A percentile compares a stretch with the other conserved stretches of the same genome.
These are phyloP conservation scores for Pelomyxa schiedti DNA, from an alignment of 78 protist genomes.

Conservation along the genomic window DNA sequence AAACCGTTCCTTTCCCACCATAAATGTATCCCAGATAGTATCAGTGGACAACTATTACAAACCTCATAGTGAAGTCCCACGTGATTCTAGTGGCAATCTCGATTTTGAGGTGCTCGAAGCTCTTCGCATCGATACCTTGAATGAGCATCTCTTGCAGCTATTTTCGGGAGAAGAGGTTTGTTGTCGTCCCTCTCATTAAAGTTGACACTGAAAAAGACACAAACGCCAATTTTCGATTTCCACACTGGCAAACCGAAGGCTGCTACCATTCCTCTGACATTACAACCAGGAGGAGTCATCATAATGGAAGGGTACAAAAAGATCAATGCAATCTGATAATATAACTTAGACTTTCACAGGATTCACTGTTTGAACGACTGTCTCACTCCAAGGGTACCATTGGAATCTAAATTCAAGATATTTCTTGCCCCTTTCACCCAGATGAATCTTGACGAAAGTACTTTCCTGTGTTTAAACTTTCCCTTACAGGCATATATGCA, in stretches of 20 bases:
- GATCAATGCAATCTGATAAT: too few relatives aligned
- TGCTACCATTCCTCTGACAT: not conserved
- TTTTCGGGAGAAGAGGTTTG: too few relatives aligned
- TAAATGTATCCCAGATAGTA: too few relatives aligned
- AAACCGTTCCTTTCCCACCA: too few relatives aligned
- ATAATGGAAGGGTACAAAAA: slow-evolving; percentile 51
- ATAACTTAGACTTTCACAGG: too few relatives aligned
- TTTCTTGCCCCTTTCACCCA: slow-evolving; percentile 33
- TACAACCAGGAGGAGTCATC: slow-evolving; percentile 8
- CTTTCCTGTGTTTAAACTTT: too few relatives aligned
- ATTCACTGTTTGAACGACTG: slow-evolving; percentile 32
- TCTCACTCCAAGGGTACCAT: slow-evolving; percentile 6
- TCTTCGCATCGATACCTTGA: not conserved
- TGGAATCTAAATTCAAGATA: slow-evolving; percentile 18
- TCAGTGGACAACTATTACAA: slow-evolving; percentile 37
- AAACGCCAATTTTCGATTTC: not conserved
- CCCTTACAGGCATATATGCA: too few relatives aligned
- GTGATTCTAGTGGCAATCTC: not conserved
- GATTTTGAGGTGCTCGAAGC: not conserved
- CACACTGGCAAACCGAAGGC: not conserved
- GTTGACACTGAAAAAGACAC: not conserved
- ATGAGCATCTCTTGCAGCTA: not conserved
- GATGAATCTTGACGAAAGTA: slow-evolving; percentile 42
- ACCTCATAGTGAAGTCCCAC: slow-evolving; percentile 2
- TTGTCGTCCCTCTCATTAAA: too few relatives aligned